Conservation (phyloP, 1,284 basidiomycete genomes). For the Athelia psychrophila region DNA sequence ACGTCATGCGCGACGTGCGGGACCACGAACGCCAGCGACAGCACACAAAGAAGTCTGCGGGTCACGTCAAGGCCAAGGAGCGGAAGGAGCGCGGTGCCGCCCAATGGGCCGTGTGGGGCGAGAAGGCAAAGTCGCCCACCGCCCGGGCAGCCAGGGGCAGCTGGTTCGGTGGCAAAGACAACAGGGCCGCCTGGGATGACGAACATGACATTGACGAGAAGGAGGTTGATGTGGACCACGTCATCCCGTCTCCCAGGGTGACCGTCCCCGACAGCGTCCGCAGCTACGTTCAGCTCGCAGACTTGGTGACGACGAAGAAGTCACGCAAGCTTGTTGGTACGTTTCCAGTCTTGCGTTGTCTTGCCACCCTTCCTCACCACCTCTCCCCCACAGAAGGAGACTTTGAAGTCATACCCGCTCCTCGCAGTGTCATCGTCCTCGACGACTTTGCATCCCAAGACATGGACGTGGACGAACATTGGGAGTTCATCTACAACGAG, state of each 20-base stretch:
- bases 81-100: conserved; percentile 22
- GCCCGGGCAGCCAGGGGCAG: neutral
- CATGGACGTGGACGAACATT: conserved; percentile 45
- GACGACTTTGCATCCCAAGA: conserved; percentile 38
- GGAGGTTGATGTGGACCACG: conserved; percentile 4
- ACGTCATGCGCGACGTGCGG: conserved; percentile 36
- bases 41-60: conserved; percentile 39
- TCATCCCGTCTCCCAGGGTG: conserved; percentile 1
- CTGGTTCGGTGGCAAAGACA: conserved; percentile 16
- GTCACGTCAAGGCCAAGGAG: conserved; percentile 32
- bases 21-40: conserved; percentile 48
- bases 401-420: conserved; percentile 50
- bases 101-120: neutral
- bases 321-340: conserved; percentile 37
- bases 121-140: neutral
- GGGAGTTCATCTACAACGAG: conserved; percentile 46
- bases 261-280: conserved; percentile 11
- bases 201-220: conserved; percentile 20
- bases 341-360: conserved; percentile 9
- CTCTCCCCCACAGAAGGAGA: conserved; percentile 30
- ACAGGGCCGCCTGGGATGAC: conserved; percentile 16
- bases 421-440: conserved; percentile 52
- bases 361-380: neutral
- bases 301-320: conserved; percentile 39
- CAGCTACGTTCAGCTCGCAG: conserved; percentile 40